Evolutionary conservation across 2,329 filamentous ascomycete genomes (phyloP), one percentile per base, ranked within the genome.

Genomic region (Aspergillus bombycis): DNA sequence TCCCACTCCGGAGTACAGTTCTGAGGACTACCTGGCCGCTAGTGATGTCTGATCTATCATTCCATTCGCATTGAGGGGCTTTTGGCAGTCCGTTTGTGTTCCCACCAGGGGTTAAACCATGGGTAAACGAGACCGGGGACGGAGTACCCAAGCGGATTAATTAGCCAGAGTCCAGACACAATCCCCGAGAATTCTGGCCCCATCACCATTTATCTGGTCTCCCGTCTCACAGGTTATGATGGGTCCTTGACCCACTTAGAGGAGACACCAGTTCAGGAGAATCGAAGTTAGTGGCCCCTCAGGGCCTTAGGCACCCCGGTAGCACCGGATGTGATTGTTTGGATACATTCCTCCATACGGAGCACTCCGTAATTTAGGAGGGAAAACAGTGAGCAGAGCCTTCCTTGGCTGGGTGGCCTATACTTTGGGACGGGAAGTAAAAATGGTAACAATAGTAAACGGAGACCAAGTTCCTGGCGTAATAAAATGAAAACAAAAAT

Each of bases 231-330:
- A 55, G 34, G 30, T 38, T 55, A n/a, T 3, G 30, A 55, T 38
- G 52, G 58, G 58, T 28, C 34, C 48, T n/a, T 14, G 58, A 48
- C 58, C 58, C 58, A 60, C 58, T 43, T 26, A 30, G 9, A 54
- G 16, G 21, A 56, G 14, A 54, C 58, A 36, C 52, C 58, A 38
- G 50, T 60, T 60, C 58, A 60, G 50, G 58, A 60, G 50, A 58
- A 52, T 59, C 48, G 30, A 59, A 28, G 9, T 59, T 58, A 34
- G 45, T 50, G 30, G 4, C 21, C 21, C 32, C n/a, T n/a, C n/a
- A 55, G 19, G 32, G 34, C 52, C n/a, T 54, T 21, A 38, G 52
- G 52, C 52, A 54, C 32, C 32, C 34, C 52, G 32, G 52, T 38
- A 19, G 52, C n/a, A 26, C 36, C 52, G 52, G 52, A 38, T 55